These are phyloP conservation scores for Trichomonascaceae sp. DNA, from an alignment of 1,139 yeast genomes.

Conservation along the genomic window DNA sequence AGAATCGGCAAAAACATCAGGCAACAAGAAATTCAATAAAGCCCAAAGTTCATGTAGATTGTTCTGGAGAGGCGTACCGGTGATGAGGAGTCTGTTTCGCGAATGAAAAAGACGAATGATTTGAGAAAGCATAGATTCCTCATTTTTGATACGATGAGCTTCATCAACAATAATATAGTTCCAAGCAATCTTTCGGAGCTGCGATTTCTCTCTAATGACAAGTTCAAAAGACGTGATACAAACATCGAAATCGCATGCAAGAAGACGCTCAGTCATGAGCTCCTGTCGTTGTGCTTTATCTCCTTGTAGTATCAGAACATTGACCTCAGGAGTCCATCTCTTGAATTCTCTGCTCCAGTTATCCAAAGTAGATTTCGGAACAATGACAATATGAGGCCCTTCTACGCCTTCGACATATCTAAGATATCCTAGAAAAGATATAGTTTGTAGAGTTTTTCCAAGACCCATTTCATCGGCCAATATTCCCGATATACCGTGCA, in stretches of 20 bases:
- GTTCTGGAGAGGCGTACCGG: conserved; percentile 95
- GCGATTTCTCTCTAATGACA: conserved; percentile 82
- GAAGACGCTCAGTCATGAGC: conserved; percentile 51
- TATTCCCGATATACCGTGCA: conserved; percentile 82
- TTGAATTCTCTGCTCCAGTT: conserved; percentile 94
- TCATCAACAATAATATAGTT: conserved; percentile 92
- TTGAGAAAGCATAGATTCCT: conserved; percentile 85
- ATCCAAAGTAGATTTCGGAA: conserved; percentile 91
- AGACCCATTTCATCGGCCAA: conserved; percentile 98
- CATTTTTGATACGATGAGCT: conserved; percentile 95
- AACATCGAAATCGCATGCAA: conserved; percentile 83
- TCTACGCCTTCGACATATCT: conserved; percentile 67
- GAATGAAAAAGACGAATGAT: conserved; percentile 85
- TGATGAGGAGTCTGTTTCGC: conserved; percentile 74
- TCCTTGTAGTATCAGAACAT: conserved; percentile 80
- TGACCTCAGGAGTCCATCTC: conserved; percentile 96
- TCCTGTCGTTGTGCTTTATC: conserved; percentile 67
- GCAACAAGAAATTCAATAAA: conserved; percentile 75
- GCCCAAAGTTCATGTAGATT: conserved; percentile 97
- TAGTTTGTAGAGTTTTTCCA: conserved; percentile 92
- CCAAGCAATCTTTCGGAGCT: conserved; percentile 82
- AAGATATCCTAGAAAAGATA: conserved; percentile 82
- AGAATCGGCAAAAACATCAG: conserved; percentile 93
- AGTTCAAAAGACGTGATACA: conserved; percentile 87
- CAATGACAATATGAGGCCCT: conserved; percentile 90